Conservation (phyloP, 345 rosid genomes). For the Ceriops decandra region DNA sequence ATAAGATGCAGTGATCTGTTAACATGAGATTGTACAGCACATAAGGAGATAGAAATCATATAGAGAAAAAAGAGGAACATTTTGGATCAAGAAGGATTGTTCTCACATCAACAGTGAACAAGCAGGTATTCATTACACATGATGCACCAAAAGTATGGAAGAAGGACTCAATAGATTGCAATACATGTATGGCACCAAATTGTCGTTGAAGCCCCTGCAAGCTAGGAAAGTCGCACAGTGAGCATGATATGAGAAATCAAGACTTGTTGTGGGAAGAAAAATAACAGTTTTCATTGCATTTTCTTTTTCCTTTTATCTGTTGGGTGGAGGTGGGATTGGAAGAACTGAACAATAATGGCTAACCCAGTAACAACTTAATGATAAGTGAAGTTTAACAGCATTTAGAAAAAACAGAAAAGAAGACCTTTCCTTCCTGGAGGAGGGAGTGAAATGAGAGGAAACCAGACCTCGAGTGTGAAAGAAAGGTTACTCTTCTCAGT, state of each 20-base stretch:
- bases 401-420: too few species aligned
- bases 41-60: conserved; percentile 26
- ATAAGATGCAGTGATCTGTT: conserved; percentile 51
- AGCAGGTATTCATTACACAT: conserved; percentile 51
- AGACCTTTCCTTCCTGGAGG: too few species aligned
- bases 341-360: too few species aligned
- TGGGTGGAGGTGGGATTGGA: too few species aligned
- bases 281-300: too few species aligned
- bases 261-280: not conserved
- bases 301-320: too few species aligned
- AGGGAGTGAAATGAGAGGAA: not conserved
- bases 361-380: too few species aligned
- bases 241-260: not conserved
- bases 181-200: conserved; percentile 61
- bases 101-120: conserved; percentile 70
- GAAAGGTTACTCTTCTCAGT: conserved; percentile 43
- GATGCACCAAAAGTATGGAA: conserved; percentile 56
- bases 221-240: conserved; percentile 2
- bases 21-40: conserved; percentile 21
- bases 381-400: too few species aligned
- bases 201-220: conserved; percentile 67
- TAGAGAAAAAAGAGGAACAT: not conserved
- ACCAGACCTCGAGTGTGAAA: conserved; percentile 78
- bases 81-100: conserved; percentile 8
- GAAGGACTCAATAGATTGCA: conserved; percentile 60